Conservation (phyloP, 768 basidiomycete species). For the Panaeolus papilionaceus region DNA sequence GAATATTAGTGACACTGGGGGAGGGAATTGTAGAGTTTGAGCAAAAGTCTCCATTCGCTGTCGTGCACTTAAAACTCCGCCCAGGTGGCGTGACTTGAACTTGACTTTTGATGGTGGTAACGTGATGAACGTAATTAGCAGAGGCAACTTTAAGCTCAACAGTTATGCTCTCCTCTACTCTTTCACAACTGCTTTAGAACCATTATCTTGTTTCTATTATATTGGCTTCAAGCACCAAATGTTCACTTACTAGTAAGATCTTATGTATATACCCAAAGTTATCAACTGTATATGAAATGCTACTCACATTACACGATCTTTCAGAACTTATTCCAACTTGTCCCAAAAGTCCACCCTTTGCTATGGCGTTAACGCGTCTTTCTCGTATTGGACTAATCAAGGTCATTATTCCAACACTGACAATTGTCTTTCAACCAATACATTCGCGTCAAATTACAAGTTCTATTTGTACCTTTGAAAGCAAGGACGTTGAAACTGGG, state of each 20-base stretch:
- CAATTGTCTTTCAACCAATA: background rate
- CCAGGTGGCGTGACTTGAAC: constrained; percentile 36
- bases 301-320: background rate
- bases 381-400: constrained; percentile 5
- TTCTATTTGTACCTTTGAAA: background rate
- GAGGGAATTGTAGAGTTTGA: constrained; percentile 29
- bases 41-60: constrained; percentile 39
- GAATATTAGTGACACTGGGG: constrained; percentile 26
- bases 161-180: background rate
- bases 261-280: background rate
- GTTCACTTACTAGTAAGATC: background rate
- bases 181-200: constrained; percentile 1
- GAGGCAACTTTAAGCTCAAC: background rate
- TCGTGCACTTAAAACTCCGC: constrained; percentile 50
- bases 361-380: constrained; percentile 29
- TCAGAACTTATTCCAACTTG: background rate
- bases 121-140: constrained; percentile 19
- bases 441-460: background rate
- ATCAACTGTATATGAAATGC: background rate
- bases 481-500: background rate
- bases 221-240: background rate
- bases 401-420: constrained; percentile 32
- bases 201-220: background rate
- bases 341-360: background rate
- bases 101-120: constrained; percentile 19